Base-by-base conservation (phyloP, 2,329 filamentous ascomycete species). In the Grosmannia clavigera region DNA sequence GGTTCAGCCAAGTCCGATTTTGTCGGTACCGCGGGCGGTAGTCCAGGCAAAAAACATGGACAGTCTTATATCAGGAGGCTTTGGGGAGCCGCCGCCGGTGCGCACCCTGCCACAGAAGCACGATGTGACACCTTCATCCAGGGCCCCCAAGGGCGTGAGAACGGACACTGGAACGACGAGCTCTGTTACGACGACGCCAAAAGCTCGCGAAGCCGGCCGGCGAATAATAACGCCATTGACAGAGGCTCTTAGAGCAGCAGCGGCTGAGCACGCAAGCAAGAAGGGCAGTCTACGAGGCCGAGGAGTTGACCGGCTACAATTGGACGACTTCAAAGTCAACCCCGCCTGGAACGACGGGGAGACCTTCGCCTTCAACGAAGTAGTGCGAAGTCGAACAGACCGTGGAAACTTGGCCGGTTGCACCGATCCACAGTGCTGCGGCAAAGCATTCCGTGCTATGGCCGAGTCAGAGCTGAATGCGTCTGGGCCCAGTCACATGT, bases 311-410 rank as follows among this genome's bases (percentile, higher is more conserved):
- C 74, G 79, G 40, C 78, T 95, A 14, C 74, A 74, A 16, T 74
- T 87, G 1, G 81, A 83, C 14, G 86, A 95, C 71, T 96, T 96
- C 76, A 92, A 86, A 69, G 77, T 94, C 66, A 95, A 96, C 64
- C 85, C 89, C 0, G 74, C 76, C 5, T 80, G 77, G 65, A 92
- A 92, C 64, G 79, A 86, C 51, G 88, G 88, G 2, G 75, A 84
- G 52, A 80, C 84, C 59, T 90, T 83, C 70, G 89, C 90, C 12
- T 95, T 84, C 68, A 76, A 80, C 1, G 87, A 92, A 61, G 85
- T 91, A 0, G 81, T 95, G 16, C 85, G 91, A 58, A 82, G 81
- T 59, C 86, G 80, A 64, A 80, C 83, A 11, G 82, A 87, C 50
- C 84, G 90, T 43, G 82, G 84, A 57, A 86, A 82, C 62, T 76